phyloP scores from a whole-genome alignment of 768 basidiomycete species.

The Tricholoma matsutake region DNA sequence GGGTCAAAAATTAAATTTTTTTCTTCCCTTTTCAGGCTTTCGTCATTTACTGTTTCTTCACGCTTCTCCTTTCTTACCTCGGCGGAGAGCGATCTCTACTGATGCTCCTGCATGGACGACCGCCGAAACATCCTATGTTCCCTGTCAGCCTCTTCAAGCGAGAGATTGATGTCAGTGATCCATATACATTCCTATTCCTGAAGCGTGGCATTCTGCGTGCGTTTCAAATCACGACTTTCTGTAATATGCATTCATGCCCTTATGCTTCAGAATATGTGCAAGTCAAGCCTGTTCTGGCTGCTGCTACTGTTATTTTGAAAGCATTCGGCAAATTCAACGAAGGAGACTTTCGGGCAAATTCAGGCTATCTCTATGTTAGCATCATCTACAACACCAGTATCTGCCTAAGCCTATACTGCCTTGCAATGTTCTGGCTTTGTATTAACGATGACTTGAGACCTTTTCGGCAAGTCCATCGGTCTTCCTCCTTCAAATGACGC shows the following conservation, averaged over 20 bases:
- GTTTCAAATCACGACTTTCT: constrained; percentile 10
- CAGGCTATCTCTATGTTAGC: constrained; percentile 90
- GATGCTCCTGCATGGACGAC: constrained; percentile 87
- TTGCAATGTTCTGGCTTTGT: constrained; percentile 96
- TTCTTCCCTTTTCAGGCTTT: constrained; percentile 57
- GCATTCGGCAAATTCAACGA: constrained; percentile 85
- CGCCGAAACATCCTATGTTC: constrained; percentile 83
- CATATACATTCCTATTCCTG: constrained; percentile 88
- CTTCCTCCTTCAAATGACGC: background rate
- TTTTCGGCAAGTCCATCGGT: constrained; percentile 56
- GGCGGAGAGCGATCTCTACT: constrained; percentile 94
- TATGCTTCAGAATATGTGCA: constrained; percentile 87
- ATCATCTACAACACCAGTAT: constrained; percentile 84
- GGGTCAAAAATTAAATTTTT: background rate
- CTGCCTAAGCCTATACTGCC: constrained; percentile 78
- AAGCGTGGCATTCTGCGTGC: constrained; percentile 94
- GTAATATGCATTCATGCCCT: constrained; percentile 3
- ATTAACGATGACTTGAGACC: constrained; percentile 87
- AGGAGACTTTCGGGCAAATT: constrained; percentile 78
- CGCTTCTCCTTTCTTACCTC: constrained; percentile 75
- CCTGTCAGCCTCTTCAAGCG: constrained; percentile 79
- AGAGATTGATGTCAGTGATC: constrained; percentile 93
- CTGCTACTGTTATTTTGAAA: constrained; percentile 84
- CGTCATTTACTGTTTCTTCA: constrained; percentile 92
- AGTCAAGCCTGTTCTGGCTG: constrained; percentile 87